These are phyloP conservation scores for Carallia brachiata DNA, from an alignment of 345 rosid genomes.

Conservation along the genomic window DNA sequence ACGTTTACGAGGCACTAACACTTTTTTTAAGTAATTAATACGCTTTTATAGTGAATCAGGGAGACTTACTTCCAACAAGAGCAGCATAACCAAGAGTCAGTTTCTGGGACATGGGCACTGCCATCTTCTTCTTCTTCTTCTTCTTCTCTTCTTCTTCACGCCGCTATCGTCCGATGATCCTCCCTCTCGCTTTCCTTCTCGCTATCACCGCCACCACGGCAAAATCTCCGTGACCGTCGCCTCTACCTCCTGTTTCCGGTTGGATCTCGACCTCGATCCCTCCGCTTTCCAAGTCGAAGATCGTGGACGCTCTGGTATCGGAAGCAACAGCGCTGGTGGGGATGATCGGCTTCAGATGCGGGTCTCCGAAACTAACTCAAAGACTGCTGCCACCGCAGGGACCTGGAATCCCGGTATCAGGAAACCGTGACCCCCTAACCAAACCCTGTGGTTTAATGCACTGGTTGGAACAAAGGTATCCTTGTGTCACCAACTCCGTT, in stretches of 20 bases:
- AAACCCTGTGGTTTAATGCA: too few relatives aligned
- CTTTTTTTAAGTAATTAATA: too few relatives aligned
- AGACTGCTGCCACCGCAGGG: background rate
- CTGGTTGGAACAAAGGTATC: too few relatives aligned
- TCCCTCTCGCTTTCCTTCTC: conserved; percentile 23
- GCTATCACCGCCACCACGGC: conserved; percentile 15
- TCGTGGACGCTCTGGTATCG: conserved; percentile 24
- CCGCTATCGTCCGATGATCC: conserved; percentile 30
- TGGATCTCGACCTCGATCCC: conserved; percentile 31
- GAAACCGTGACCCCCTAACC: too few relatives aligned
- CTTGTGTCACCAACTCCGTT: too few relatives aligned
- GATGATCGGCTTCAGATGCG: conserved; percentile 11
- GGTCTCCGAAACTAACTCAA: background rate
- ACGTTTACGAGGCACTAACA: too few relatives aligned
- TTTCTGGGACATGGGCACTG: conserved; percentile 57
- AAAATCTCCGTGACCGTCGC: background rate
- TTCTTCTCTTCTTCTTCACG: too few relatives aligned
- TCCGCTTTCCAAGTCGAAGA: conserved; percentile 21
- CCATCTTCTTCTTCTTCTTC: conserved; percentile 30
- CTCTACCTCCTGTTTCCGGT: conserved; percentile 18
- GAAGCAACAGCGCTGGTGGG: conserved; percentile 24
- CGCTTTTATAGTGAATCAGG: background rate
- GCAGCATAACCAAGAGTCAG: conserved; percentile 54
- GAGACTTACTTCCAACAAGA: conserved; percentile 57
- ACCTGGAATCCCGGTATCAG: too few relatives aligned